A percentile compares a stretch with the other conserved stretches of the same genome.
These are phyloP conservation scores for Prunus mongolica DNA, from an alignment of 306 rosid genomes.

Conservation along the genomic window DNA sequence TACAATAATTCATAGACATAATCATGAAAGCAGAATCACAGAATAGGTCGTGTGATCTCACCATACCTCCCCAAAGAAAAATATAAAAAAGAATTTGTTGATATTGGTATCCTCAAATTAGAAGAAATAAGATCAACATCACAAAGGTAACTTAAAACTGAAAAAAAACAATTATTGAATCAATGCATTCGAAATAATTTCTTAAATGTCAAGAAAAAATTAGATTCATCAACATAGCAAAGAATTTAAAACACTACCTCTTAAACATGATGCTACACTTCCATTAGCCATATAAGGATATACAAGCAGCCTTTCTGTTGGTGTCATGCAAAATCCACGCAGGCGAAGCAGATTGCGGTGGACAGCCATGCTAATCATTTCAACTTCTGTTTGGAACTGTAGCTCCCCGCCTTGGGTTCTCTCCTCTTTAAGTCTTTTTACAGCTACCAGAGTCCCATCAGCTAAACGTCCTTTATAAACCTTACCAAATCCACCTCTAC, in stretches of 20 bases:
- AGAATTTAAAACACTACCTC: conserved; percentile 47
- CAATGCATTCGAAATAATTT: conserved; percentile 35
- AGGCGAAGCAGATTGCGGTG: conserved; percentile 94
- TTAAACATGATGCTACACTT: conserved; percentile 93
- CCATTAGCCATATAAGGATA: conserved; percentile 93
- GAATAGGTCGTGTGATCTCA: background rate
- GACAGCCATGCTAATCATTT: conserved; percentile 98
- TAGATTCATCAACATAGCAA: background rate
- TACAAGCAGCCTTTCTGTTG: conserved; percentile 93
- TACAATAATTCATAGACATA: conserved; percentile 23
- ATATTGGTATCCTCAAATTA: no score
- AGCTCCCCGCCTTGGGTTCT: conserved; percentile 88
- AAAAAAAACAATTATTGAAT: background rate
- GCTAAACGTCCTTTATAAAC: conserved; percentile 93
- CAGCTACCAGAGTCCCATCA: conserved; percentile 92
- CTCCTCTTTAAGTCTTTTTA: conserved; percentile 93
- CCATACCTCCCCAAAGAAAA: background rate
- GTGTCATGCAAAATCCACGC: conserved; percentile 97
- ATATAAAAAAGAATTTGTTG: background rate
- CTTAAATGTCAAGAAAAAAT: conserved; percentile 2
- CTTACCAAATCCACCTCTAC: conserved; percentile 96
- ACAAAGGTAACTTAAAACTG: background rate
- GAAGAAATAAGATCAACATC: background rate
- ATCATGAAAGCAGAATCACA: background rate
- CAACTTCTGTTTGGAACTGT: conserved; percentile 96